phyloP scores from a whole-genome alignment of 2,329 filamentous ascomycete genomes.

The Chaetomiaceae sp. region DNA sequence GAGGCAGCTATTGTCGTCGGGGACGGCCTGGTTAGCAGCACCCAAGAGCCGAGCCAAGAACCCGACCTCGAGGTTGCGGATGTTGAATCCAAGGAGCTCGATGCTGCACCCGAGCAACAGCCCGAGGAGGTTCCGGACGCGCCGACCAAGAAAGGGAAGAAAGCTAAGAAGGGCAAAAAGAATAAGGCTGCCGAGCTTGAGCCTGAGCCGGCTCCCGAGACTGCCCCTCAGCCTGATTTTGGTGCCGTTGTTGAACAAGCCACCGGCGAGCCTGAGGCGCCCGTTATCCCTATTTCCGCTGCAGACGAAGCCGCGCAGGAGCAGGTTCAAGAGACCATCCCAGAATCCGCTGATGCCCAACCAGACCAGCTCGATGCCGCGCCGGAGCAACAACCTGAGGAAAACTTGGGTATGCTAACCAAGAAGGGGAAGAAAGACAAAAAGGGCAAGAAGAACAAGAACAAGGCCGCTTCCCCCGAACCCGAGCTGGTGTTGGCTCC shows the following conservation, averaged over 20 bases:
- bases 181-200: constrained; percentile 1
- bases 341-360: neutral
- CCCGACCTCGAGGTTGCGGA: neutral
- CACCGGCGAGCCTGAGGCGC: neutral
- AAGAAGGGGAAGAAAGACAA: neutral
- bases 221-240: neutral
- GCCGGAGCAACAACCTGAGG: neutral
- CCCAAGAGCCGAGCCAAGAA: neutral
- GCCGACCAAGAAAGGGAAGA: neutral
- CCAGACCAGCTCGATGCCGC: neutral
- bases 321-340: neutral
- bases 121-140: neutral
- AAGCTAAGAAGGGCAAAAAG: constrained; percentile 1
- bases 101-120: neutral
- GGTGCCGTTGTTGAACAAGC: neutral
- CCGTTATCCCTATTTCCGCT: neutral
- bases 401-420: neutral
- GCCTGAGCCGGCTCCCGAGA: neutral
- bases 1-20: neutral
- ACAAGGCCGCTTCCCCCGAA: neutral
- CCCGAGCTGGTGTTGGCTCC: neutral
- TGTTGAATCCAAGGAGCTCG: neutral
- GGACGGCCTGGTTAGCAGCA: neutral
- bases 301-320: neutral
- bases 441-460: neutral